Percentiles rank a stretch among this genome's conserved stretches.
Conservation (phyloP, 2,329 filamentous ascomycete genomes). For the Xylaria sp. region DNA sequence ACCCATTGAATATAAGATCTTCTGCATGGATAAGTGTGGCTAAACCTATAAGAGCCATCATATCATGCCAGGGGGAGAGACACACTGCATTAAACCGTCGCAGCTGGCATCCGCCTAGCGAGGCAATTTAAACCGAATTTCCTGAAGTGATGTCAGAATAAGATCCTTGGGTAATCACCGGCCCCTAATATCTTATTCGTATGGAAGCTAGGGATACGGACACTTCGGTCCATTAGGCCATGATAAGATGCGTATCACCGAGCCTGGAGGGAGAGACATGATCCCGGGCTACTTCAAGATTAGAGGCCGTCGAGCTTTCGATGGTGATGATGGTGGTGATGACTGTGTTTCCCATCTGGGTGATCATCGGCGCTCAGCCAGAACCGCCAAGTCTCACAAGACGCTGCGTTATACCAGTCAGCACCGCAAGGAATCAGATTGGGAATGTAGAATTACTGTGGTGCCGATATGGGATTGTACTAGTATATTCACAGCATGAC, state of each 20-base stretch:
- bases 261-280: neutral
- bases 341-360: neutral
- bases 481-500: constrained; percentile 6
- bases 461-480: constrained; percentile 3
- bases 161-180: neutral
- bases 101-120: neutral
- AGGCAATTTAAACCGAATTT: neutral
- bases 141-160: neutral
- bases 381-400: constrained; percentile 15
- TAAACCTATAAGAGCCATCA: constrained; percentile 17
- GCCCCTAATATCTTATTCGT: neutral
- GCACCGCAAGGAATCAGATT: constrained; percentile 12
- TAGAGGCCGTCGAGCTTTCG: neutral
- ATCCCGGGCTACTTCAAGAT: neutral
- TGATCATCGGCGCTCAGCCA: neutral
- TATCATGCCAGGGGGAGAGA: constrained; percentile 17
- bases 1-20: constrained; percentile 36
- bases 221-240: neutral
- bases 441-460: constrained; percentile 21
- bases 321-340: neutral
- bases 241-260: neutral
- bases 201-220: neutral
- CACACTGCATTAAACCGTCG: constrained; percentile 14
- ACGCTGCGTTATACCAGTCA: constrained; percentile 20
- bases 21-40: constrained; percentile 29